Evolutionary conservation across 345 rosid species (phyloP), one percentile per base, ranked within the genome.

Genomic region (Eucalyptus dawsonii): DNA sequence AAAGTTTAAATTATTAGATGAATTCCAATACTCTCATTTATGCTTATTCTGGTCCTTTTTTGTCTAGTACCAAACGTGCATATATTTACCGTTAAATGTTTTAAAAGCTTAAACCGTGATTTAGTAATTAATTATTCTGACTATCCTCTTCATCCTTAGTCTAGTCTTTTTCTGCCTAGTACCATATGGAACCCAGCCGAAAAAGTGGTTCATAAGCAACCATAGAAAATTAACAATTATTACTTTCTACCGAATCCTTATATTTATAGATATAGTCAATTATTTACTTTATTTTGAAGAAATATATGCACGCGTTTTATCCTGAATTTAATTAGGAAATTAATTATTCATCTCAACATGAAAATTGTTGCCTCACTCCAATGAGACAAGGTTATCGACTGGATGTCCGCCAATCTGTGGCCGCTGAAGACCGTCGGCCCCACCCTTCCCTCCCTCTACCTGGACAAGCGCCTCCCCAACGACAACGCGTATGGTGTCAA

Each of bases 371-470:
- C 80, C 40, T 65, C 34, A 13, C 16, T 85, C 50, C 54, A 51
- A 51, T 51, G 54, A 51, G 54, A 51, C 21, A 51, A 51, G 54
- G 54, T 51, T 14, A n/a, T 15, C 24, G 86, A 92, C 54, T 90
- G 91, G 94, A 87, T 91, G 89, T 44, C 90, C 21, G 85, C 56
- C 40, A 88, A 56, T 7, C 29, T 89, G 34, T 89, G 92, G 93
- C 90, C 86, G 14, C 6, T 89, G n/a, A 50, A 54, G 88, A 91
- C 92, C 15, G 69, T 93, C 19, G 93, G 93, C 60, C 92, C 93
- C 22, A 89, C 91, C 12, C 49, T 93, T 29, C 94, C 92, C 31
- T 93, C 94, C 11, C 88, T 86, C 54, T 93, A 89, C 87, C 86
- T 93, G 44, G 93, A 91, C 89, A 91, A 89, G 42, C 76, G 87